Evolutionary conservation across 2,329 filamentous ascomycete genomes (phyloP).

Genomic region (Talaromyces amestolkiae): DNA sequence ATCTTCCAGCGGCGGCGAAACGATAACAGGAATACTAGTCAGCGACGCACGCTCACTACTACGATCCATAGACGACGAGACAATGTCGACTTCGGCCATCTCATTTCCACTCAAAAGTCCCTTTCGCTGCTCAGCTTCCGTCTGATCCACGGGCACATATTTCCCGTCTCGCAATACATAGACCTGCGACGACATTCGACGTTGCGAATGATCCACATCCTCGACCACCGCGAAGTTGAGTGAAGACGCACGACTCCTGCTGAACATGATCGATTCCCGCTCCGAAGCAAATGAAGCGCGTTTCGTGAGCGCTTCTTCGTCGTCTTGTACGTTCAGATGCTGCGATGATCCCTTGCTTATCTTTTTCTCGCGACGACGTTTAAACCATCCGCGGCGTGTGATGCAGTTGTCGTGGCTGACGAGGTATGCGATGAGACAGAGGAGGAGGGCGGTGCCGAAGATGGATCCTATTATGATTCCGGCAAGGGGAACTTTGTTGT

Average conservation of each 20-base stretch:
- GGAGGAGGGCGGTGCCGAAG: not conserved
- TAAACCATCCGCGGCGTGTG: conserved; percentile 18
- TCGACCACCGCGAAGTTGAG: conserved; percentile 26
- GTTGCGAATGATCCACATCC: conserved; percentile 8
- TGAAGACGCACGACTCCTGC: conserved; percentile 28
- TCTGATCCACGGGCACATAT: conserved; percentile 17
- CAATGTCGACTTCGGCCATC: conserved; percentile 11
- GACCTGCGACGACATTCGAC: conserved; percentile 14
- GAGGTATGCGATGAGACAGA: conserved; percentile 7
- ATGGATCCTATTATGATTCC: conserved; percentile 16
- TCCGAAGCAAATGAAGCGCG: conserved; percentile 23
- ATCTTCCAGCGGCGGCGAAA: conserved; percentile 16
- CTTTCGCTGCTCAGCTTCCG: conserved; percentile 7
- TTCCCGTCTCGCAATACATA: conserved; percentile 15
- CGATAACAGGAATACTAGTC: conserved; percentile 16
- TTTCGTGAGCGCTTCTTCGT: conserved; percentile 16
- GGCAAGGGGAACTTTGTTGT: not conserved
- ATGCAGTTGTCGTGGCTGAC: conserved; percentile 18
- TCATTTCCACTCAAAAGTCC: conserved; percentile 3
- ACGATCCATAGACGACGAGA: conserved; percentile 5
- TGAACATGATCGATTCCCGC: conserved; percentile 32
- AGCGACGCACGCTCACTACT: not conserved
- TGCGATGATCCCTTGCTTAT: not conserved
- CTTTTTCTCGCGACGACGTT: conserved; percentile 6
- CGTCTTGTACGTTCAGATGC: conserved; percentile 5